These are phyloP conservation scores for Nothopassalora personata DNA, from an alignment of 2,329 filamentous ascomycete genomes.

Conservation along the genomic window DNA sequence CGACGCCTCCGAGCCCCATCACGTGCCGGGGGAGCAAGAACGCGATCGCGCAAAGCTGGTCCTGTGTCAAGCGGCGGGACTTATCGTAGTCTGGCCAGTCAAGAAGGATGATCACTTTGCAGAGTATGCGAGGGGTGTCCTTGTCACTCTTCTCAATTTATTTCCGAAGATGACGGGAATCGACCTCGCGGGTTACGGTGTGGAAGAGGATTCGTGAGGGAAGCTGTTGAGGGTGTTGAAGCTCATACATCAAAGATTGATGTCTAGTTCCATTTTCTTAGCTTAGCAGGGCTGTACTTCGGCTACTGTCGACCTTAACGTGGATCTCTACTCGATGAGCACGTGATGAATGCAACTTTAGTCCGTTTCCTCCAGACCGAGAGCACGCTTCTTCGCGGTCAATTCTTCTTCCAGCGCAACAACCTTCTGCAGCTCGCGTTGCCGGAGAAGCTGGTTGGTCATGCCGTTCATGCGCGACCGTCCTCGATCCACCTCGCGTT, in stretches of 20 bases:
- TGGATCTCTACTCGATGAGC: too few relatives aligned
- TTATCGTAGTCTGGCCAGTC: neutral
- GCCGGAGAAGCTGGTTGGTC: conserved; percentile 45
- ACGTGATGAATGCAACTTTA: neutral
- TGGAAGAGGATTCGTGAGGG: neutral
- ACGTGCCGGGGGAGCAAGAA: neutral
- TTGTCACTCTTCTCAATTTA: neutral
- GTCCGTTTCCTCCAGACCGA: conserved; percentile 33
- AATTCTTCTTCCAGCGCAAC: conserved; percentile 49
- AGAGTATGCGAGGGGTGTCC: neutral
- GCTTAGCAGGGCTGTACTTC: too few relatives aligned
- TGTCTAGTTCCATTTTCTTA: too few relatives aligned
- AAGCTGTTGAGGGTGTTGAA: neutral
- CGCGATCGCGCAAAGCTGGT: neutral
- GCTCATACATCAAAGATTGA: neutral
- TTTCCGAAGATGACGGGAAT: neutral
- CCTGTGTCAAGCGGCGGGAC: neutral
- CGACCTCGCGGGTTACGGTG: neutral
- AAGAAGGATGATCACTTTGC: neutral
- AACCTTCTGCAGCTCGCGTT: conserved; percentile 46
- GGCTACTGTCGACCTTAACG: neutral
- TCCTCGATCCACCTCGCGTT: conserved; percentile 45
- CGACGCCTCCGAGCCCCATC: neutral
- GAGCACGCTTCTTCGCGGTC: conserved; percentile 47
- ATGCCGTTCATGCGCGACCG: conserved; percentile 35